These are phyloP conservation scores for Austroboletus festivus DNA, from an alignment of 768 basidiomycete genomes.

Conservation along the genomic window DNA sequence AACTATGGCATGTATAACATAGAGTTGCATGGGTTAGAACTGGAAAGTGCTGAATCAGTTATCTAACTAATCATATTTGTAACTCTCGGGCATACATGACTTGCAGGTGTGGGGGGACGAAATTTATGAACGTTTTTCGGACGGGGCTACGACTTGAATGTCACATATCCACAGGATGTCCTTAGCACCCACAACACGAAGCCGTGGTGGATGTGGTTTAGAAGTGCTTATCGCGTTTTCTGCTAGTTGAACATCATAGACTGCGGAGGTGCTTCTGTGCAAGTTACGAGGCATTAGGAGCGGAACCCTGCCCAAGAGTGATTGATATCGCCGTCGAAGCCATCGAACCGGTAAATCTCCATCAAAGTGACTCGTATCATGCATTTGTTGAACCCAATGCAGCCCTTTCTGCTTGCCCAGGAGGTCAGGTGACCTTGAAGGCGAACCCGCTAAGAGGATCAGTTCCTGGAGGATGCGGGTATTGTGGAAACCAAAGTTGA, in stretches of 20 bases:
- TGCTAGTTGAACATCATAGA: constrained; percentile 33
- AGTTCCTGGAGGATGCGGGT: constrained; percentile 43
- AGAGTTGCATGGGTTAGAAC: constrained; percentile 80
- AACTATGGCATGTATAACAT: constrained; percentile 88
- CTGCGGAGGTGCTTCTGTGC: not conserved
- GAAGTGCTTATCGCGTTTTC: constrained; percentile 27
- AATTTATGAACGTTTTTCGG: not conserved
- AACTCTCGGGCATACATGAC: constrained; percentile 1
- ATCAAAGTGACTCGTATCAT: constrained; percentile 13
- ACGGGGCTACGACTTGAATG: not conserved
- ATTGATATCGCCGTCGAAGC: constrained; percentile 52
- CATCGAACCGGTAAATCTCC: constrained; percentile 24
- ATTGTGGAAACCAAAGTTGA: constrained; percentile 42
- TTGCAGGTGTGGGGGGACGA: not conserved
- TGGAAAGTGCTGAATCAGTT: constrained; percentile 44
- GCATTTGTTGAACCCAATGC: not conserved
- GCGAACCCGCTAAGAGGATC: constrained; percentile 40
- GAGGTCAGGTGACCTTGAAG: constrained; percentile 22
- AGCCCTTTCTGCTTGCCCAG: constrained; percentile 29
- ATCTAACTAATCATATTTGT: constrained; percentile 15
- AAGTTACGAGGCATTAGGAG: constrained; percentile 39
- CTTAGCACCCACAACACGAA: constrained; percentile 25
- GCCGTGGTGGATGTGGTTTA: constrained; percentile 15
- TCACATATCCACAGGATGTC: constrained; percentile 37
- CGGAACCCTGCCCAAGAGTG: constrained; percentile 60